Conservation (phyloP, 306 rosid species). For the Acmispon strigosus region DNA sequence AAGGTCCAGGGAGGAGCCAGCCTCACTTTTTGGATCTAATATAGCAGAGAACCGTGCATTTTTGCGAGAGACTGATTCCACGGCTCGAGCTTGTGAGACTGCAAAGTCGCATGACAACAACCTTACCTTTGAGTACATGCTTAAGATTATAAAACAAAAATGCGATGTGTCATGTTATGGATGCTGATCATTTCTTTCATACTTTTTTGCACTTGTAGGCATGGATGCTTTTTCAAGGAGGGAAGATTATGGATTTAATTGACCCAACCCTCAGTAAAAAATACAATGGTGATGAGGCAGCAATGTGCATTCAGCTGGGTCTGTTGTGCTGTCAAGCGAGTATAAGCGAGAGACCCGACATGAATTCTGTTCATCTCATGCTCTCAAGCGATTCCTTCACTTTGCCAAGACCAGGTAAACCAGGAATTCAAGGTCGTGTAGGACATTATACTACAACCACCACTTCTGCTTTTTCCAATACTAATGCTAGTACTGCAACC, state of each 20-base stretch:
- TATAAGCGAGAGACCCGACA: constrained; percentile 65
- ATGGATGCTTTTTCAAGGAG: constrained; percentile 69
- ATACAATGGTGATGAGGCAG: constrained; percentile 68
- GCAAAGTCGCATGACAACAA: too few species aligned
- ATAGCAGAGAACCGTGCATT: too few species aligned
- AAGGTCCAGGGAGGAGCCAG: too few species aligned
- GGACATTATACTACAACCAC: constrained; percentile 54
- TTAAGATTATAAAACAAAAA: neutral
- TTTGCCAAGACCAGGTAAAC: constrained; percentile 67
- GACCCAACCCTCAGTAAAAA: constrained; percentile 48
- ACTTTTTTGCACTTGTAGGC: constrained; percentile 39
- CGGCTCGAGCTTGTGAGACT: too few species aligned
- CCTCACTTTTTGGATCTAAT: too few species aligned
- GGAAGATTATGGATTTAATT: constrained; percentile 50
- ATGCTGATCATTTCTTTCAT: neutral
- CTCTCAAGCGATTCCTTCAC: constrained; percentile 78
- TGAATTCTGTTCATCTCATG: constrained; percentile 78
- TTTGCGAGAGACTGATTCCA: too few species aligned
- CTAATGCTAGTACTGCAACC: constrained; percentile 49
- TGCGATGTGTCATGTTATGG: neutral
- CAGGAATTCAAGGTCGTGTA: constrained; percentile 71
- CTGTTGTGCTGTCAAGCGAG: constrained; percentile 74
- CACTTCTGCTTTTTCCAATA: constrained; percentile 44
- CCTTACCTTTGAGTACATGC: too few species aligned
- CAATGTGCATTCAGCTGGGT: constrained; percentile 87